Conservation (phyloP, 208 protist genomes). For the Wallacemonas sp. region DNA sequence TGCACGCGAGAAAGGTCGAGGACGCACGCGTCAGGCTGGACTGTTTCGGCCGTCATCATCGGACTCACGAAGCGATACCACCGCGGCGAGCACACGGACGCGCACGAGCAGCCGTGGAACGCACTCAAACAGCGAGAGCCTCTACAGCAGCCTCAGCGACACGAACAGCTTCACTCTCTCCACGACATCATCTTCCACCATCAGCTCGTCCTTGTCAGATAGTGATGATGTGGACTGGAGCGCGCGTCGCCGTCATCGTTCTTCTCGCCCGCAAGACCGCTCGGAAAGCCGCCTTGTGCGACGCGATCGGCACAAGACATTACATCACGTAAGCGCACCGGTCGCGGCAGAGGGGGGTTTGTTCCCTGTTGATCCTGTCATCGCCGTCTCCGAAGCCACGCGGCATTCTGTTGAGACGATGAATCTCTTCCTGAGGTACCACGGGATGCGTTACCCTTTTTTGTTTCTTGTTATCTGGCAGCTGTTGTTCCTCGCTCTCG, state of each 20-base stretch:
- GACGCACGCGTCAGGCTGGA: too few species aligned
- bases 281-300: too few species aligned
- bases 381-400: not conserved
- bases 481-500: slow-evolving; percentile 34
- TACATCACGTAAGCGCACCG: not conserved
- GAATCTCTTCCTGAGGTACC: slow-evolving; percentile 55
- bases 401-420: slow-evolving; percentile 11
- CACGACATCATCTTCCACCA: too few species aligned
- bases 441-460: slow-evolving; percentile 49
- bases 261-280: too few species aligned
- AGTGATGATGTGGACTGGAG: not conserved
- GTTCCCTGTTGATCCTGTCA: not conserved
- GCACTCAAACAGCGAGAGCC: too few species aligned
- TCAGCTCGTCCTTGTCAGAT: too few species aligned
- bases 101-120: too few species aligned
- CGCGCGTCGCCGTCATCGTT: too few species aligned
- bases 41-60: too few species aligned
- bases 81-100: too few species aligned
- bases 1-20: too few species aligned
- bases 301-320: not conserved
- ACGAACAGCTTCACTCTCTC: not conserved
- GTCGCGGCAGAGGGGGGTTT: slow-evolving; percentile 1
- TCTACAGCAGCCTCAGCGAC: not conserved
- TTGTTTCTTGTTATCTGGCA: slow-evolving; percentile 37
- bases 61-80: too few species aligned